phyloP scores from a whole-genome alignment of 768 basidiomycete genomes.

The Kockovaella imperatae region DNA sequence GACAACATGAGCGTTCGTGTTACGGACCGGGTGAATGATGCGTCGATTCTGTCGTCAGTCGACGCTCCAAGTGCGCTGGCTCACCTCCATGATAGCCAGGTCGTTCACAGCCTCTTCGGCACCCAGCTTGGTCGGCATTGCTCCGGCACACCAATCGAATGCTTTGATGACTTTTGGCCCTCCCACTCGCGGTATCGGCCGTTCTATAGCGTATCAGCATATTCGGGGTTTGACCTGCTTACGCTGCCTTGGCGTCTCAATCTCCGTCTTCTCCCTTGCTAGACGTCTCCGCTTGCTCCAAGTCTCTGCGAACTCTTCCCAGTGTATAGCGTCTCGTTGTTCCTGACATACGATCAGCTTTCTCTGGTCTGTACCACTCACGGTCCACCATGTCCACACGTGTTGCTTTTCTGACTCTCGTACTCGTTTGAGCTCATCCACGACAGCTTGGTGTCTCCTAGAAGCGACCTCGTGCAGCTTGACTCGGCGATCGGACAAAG shows the following conservation, averaged over 20 bases:
- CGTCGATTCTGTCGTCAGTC: background rate
- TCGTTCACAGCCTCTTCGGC: constrained; percentile 27
- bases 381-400: constrained; percentile 90
- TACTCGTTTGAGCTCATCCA: constrained; percentile 57
- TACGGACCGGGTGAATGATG: background rate
- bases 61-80: constrained; percentile 3
- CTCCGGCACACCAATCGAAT: constrained; percentile 35
- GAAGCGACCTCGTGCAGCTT: constrained; percentile 72
- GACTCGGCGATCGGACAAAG: constrained; percentile 68
- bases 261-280: constrained; percentile 71
- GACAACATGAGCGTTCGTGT: background rate
- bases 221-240: constrained; percentile 5
- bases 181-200: constrained; percentile 22
- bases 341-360: constrained; percentile 49
- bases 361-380: constrained; percentile 43
- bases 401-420: constrained; percentile 63
- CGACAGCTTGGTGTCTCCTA: constrained; percentile 63
- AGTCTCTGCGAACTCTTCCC: constrained; percentile 79
- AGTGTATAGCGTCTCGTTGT: constrained; percentile 69
- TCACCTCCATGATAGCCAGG: constrained; percentile 38
- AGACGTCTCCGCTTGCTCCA: constrained; percentile 75
- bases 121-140: constrained; percentile 21
- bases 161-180: constrained; percentile 11
- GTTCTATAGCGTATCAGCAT: background rate
- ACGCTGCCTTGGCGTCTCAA: constrained; percentile 74